These are phyloP conservation scores for Pseudozyma pruni DNA, from an alignment of 1,284 basidiomycete species.

Conservation along the genomic window DNA sequence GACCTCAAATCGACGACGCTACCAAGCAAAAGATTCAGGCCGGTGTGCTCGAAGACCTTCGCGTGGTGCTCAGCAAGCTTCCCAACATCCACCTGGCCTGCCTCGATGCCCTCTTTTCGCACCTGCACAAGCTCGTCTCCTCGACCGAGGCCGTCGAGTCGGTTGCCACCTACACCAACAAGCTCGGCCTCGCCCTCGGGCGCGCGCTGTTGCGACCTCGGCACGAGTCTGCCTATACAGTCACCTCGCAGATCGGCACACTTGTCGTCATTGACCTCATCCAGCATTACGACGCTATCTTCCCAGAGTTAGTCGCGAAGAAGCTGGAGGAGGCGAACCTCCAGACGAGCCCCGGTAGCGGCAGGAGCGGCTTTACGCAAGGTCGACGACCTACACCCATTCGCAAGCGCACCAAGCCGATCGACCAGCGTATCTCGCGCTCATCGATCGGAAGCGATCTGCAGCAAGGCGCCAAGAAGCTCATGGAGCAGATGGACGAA, in stretches of 20 bases:
- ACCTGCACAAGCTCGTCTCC: constrained; percentile 79
- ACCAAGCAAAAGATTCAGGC: constrained; percentile 74
- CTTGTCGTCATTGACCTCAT: constrained; percentile 82
- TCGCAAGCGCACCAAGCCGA: constrained; percentile 84
- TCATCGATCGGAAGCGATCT: constrained; percentile 43
- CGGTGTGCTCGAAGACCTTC: constrained; percentile 75
- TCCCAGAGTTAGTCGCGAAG: constrained; percentile 82
- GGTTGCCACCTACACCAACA: constrained; percentile 81
- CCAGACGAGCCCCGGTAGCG: constrained; percentile 4
- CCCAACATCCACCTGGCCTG: constrained; percentile 84
- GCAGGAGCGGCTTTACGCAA: neutral
- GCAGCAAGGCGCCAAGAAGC: constrained; percentile 39
- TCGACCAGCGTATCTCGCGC: constrained; percentile 76
- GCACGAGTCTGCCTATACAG: constrained; percentile 84
- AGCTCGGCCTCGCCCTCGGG: constrained; percentile 85
- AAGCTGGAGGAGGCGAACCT: constrained; percentile 77
- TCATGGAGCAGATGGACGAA: constrained; percentile 48
- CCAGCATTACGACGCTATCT: constrained; percentile 78
- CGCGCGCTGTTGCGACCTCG: constrained; percentile 85
- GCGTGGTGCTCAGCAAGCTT: constrained; percentile 76
- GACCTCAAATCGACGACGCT: constrained; percentile 85
- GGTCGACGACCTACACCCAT: constrained; percentile 75
- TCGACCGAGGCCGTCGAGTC: constrained; percentile 73
- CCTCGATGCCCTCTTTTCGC: constrained; percentile 80
- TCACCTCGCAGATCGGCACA: constrained; percentile 77